phyloP scores from a whole-genome alignment of 2,329 filamentous ascomycete species.

The Colletotrichum falcatum region DNA sequence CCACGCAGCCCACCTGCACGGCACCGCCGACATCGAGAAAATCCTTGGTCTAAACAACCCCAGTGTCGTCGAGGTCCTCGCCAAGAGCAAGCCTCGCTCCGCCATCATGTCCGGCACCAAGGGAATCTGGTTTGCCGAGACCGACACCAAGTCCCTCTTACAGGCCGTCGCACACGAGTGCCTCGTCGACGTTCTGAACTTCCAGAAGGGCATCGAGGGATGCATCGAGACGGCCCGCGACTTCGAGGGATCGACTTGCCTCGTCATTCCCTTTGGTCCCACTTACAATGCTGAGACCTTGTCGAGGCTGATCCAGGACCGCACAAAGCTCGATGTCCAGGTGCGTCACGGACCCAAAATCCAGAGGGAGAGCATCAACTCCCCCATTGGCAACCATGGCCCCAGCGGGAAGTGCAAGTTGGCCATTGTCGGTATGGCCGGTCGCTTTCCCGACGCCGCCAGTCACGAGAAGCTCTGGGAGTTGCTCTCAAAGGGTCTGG shows the following conservation, averaged over 20 bases:
- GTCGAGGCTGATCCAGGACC: slow-evolving; percentile 54
- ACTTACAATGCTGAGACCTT: slow-evolving; percentile 62
- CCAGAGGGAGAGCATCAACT: slow-evolving; percentile 49
- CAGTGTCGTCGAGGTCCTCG: slow-evolving; percentile 53
- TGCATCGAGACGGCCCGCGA: slow-evolving; percentile 57
- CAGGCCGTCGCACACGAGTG: slow-evolving; percentile 60
- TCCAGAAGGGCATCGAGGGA: slow-evolving; percentile 61
- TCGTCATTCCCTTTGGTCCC: slow-evolving; percentile 64
- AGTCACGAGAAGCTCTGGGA: slow-evolving; percentile 60
- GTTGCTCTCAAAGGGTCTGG: slow-evolving; percentile 71
- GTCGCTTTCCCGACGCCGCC: slow-evolving; percentile 57
- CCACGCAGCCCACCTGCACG: slow-evolving; percentile 67
- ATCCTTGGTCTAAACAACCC: slow-evolving; percentile 59
- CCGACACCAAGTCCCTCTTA: slow-evolving; percentile 57
- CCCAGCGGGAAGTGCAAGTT: slow-evolving; percentile 72
- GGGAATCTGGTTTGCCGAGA: slow-evolving; percentile 56
- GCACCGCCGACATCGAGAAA: slow-evolving; percentile 55
- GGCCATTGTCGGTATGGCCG: slow-evolving; percentile 78
- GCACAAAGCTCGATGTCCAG: slow-evolving; percentile 57
- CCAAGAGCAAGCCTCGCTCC: slow-evolving; percentile 57
- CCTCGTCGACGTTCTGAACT: slow-evolving; percentile 61
- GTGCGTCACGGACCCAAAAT: slow-evolving; percentile 54
- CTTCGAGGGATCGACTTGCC: slow-evolving; percentile 54
- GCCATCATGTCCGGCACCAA: slow-evolving; percentile 64
- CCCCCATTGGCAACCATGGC: slow-evolving; percentile 61